phyloP scores from a whole-genome alignment of 176 grass and related monocot genomes.

The Oryza glaberrima region DNA sequence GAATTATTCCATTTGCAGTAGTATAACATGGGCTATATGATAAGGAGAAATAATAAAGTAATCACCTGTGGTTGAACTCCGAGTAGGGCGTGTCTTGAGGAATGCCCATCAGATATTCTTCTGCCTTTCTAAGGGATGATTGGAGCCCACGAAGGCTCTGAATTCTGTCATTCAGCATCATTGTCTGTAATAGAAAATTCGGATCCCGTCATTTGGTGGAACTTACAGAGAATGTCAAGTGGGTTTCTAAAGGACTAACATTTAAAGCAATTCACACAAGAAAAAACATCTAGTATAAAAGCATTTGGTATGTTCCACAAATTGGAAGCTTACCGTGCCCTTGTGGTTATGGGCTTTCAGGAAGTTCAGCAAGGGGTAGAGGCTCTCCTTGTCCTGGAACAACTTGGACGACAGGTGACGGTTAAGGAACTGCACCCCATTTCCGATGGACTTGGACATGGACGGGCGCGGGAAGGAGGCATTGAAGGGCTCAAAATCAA shows the following conservation, averaged over 20 bases:
- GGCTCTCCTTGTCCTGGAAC: constrained; percentile 98
- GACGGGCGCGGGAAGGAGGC: constrained; percentile 94
- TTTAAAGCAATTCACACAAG: constrained; percentile 11
- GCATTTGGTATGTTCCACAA: not conserved
- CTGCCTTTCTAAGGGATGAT: constrained; percentile 89
- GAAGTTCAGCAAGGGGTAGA: constrained; percentile 90
- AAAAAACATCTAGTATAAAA: not conserved
- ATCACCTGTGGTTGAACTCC: constrained; percentile 76
- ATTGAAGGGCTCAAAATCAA: constrained; percentile 99
- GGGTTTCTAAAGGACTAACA: not conserved
- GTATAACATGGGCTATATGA: constrained; percentile 4
- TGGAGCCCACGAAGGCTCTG: constrained; percentile 79
- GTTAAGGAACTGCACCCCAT: constrained; percentile 96
- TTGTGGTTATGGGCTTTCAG: constrained; percentile 85
- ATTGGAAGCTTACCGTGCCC: constrained; percentile 66
- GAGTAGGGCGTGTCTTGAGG: constrained; percentile 79
- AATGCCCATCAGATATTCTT: constrained; percentile 68
- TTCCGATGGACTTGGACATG: constrained; percentile 96
- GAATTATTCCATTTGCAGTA: not conserved
- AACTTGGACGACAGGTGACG: constrained; percentile 97
- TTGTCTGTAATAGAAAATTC: constrained; percentile 60
- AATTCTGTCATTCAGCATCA: constrained; percentile 98
- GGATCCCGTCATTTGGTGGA: not conserved
- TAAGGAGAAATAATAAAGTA: not conserved
- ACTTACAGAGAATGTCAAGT: not conserved